phyloP scores from a whole-genome alignment of 1,284 basidiomycete species.

The Irpex lacteus region DNA sequence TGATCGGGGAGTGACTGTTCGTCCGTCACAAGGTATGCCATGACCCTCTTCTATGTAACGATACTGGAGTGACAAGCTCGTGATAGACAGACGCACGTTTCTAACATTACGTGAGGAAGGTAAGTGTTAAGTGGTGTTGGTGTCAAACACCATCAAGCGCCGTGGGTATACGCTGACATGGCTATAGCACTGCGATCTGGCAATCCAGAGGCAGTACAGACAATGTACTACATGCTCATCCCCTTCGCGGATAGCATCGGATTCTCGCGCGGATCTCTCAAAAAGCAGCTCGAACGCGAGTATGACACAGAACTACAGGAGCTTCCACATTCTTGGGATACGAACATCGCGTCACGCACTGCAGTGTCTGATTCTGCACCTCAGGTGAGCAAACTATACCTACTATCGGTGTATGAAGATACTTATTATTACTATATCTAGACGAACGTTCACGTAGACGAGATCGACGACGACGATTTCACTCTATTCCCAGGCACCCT shows the following conservation, averaged over 20 bases:
- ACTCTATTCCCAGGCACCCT: neutral
- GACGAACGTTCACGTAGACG: neutral
- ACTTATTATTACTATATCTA: neutral
- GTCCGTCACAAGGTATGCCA: neutral
- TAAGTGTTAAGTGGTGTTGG: neutral
- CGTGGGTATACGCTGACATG: neutral
- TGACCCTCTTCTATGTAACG: neutral
- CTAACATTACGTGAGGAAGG: neutral
- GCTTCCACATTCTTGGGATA: neutral
- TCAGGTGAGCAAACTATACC: neutral
- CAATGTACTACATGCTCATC: conserved; percentile 1
- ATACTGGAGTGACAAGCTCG: neutral
- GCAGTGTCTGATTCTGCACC: neutral
- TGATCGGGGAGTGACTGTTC: neutral
- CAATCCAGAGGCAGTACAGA: neutral
- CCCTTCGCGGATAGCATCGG: neutral
- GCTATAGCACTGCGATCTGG: neutral
- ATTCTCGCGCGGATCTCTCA: neutral
- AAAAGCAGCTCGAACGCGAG: neutral
- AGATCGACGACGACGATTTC: neutral
- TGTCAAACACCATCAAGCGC: neutral
- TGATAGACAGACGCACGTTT: neutral
- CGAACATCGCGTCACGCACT: neutral
- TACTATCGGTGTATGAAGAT: neutral
- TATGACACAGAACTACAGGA: neutral